These are phyloP conservation scores for Phytophthora syringae DNA, from an alignment of 352 stramenopile genomes.

Conservation along the genomic window DNA sequence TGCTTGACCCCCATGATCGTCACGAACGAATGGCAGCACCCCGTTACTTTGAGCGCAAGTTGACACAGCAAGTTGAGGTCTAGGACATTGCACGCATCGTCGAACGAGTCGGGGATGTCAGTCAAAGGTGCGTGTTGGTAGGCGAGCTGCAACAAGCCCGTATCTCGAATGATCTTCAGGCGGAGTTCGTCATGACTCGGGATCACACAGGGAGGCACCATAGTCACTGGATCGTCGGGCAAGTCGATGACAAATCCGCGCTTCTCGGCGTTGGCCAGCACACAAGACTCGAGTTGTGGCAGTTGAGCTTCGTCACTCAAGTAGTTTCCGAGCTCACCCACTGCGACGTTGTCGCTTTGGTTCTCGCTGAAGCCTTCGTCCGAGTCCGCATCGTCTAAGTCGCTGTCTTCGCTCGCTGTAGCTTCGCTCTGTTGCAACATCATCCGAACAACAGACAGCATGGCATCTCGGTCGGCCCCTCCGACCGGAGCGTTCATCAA, in stretches of 20 bases:
- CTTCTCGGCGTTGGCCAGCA: conserved; percentile 40
- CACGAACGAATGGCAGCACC: conserved; percentile 35
- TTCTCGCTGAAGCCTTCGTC: conserved; percentile 21
- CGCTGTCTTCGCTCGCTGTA: background rate
- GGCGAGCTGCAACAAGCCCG: conserved; percentile 42
- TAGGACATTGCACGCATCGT: conserved; percentile 22
- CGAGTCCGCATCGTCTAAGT: too few species aligned
- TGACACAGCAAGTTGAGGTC: conserved; percentile 42
- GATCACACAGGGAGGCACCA: conserved; percentile 34
- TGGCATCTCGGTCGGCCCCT: conserved; percentile 15
- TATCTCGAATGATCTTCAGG: conserved; percentile 24
- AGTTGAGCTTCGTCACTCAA: conserved; percentile 16
- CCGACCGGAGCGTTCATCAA: conserved; percentile 12
- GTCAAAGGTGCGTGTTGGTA: conserved; percentile 31
- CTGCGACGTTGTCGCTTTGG: conserved; percentile 12
- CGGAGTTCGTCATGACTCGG: conserved; percentile 37
- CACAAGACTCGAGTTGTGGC: conserved; percentile 22
- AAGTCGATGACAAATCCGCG: conserved; percentile 47
- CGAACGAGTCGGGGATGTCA: conserved; percentile 12
- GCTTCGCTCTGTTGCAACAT: conserved; percentile 19
- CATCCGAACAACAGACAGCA: conserved; percentile 41
- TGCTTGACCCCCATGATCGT: conserved; percentile 40
- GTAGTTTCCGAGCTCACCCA: conserved; percentile 20
- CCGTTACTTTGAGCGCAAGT: conserved; percentile 32
- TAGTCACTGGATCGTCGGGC: conserved; percentile 22